These are phyloP conservation scores for Beauveria scarabaeidicola DNA, from an alignment of 2,329 filamentous ascomycete species.

Conservation along the genomic window DNA sequence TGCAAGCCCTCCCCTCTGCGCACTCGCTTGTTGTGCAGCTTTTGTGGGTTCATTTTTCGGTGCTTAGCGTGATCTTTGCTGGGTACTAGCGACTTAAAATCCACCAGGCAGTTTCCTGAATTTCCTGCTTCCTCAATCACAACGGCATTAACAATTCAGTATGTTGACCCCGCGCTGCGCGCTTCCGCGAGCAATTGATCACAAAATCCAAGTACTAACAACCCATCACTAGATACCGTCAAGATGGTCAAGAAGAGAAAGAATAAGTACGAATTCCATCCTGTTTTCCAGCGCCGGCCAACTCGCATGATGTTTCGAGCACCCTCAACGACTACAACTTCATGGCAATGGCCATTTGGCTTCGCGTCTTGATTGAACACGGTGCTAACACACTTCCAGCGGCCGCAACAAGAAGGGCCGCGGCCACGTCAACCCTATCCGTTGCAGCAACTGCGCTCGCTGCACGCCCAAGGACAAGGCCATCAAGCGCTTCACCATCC, in stretches of 20 bases:
- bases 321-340: neutral
- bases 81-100: constrained; percentile 12
- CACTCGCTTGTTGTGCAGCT: constrained; percentile 5
- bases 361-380: neutral
- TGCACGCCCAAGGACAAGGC: constrained; percentile 99
- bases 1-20: neutral
- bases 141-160: constrained; percentile 12
- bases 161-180: constrained; percentile 13
- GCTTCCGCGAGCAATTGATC: constrained; percentile 10
- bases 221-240: constrained; percentile 40
- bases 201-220: constrained; percentile 21
- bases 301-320: neutral
- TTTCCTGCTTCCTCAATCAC: constrained; percentile 12
- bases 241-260: constrained; percentile 68
- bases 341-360: neutral
- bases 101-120: constrained; percentile 6
- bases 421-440: constrained; percentile 99
- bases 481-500: constrained; percentile 99
- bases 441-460: constrained; percentile 64
- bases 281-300: constrained; percentile 8
- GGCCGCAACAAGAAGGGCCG: constrained; percentile 99
- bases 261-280: constrained; percentile 46
- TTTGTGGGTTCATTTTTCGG: neutral
- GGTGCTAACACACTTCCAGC: constrained; percentile 39
- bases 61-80: constrained; percentile 3